Percentiles rank a stretch among this genome's conserved stretches.
Conservation (phyloP, 73 alveolate species). For the Paraurostyla sp. region DNA sequence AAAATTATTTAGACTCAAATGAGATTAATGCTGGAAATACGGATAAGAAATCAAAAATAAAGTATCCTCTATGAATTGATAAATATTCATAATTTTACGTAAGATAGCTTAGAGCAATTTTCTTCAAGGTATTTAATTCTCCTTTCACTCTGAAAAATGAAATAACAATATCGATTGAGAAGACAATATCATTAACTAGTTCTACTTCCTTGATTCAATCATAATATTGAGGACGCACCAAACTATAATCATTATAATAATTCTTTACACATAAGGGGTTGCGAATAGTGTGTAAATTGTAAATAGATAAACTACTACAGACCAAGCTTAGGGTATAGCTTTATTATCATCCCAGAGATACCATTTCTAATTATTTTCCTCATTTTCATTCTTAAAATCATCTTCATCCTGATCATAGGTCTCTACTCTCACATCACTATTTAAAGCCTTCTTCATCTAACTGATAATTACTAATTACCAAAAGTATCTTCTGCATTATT, state of each 20-base stretch:
- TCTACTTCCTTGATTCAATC: conserved; percentile 15
- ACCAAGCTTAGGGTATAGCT: conserved; percentile 49
- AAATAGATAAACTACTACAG: conserved; percentile 31
- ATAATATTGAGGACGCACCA: conserved; percentile 13
- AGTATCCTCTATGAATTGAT: conserved; percentile 19
- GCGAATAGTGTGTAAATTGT: conserved; percentile 63
- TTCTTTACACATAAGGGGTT: conserved; percentile 64
- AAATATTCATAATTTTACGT: not conserved
- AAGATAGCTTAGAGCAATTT: not conserved
- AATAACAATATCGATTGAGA: conserved; percentile 26
- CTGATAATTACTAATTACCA: not conserved
- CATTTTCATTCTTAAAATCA: not conserved
- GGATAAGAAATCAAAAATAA: conserved; percentile 58
- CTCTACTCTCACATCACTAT: conserved; percentile 30
- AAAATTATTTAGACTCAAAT: not conserved
- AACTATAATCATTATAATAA: not conserved
- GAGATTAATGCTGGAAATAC: conserved; percentile 43
- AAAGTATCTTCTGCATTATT: not conserved
- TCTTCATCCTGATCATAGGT: not conserved
- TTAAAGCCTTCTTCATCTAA: not conserved
- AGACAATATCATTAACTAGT: conserved; percentile 36
- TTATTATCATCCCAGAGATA: conserved; percentile 17
- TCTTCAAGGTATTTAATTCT: conserved; percentile 9
- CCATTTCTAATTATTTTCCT: not conserved
- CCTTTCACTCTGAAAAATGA: conserved; percentile 50